Evolutionary conservation across 148 eudicot species (phyloP).

Genomic region (Rhododendron ovatum): DNA sequence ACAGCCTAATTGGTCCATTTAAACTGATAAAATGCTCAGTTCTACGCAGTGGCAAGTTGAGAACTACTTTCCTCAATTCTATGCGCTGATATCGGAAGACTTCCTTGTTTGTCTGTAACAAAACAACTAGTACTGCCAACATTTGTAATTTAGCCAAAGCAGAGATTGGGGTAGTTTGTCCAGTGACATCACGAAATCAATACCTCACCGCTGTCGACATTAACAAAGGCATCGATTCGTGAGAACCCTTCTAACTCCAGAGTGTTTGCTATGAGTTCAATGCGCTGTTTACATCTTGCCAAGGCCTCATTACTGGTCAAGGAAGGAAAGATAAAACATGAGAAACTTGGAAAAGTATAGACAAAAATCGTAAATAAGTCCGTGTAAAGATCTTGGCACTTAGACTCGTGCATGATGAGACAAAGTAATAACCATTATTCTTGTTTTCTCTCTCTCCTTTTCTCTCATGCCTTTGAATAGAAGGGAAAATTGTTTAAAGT

Average conservation of each 20-base stretch:
- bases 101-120: neutral
- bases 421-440: neutral
- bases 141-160: neutral
- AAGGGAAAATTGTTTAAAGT: neutral
- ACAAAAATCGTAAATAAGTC: neutral
- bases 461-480: neutral
- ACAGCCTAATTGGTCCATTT: neutral
- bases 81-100: neutral
- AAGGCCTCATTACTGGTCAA: constrained; percentile 54
- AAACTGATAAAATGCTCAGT: neutral
- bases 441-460: neutral
- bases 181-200: constrained; percentile 5
- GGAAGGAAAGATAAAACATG: constrained; percentile 4
- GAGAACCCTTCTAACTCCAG: constrained; percentile 86
- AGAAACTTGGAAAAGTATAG: constrained; percentile 2
- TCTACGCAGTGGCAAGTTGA: neutral
- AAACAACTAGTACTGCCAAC: neutral
- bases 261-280: constrained; percentile 80
- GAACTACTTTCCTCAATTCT: constrained; percentile 1
- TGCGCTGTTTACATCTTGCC: constrained; percentile 53
- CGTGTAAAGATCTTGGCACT: neutral
- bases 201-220: constrained; percentile 89
- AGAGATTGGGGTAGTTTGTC: neutral
- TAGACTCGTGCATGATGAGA: neutral
- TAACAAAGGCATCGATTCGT: constrained; percentile 81